Conservation (phyloP, 768 basidiomycete genomes). For the Boletus pseudo-olivaceus region DNA sequence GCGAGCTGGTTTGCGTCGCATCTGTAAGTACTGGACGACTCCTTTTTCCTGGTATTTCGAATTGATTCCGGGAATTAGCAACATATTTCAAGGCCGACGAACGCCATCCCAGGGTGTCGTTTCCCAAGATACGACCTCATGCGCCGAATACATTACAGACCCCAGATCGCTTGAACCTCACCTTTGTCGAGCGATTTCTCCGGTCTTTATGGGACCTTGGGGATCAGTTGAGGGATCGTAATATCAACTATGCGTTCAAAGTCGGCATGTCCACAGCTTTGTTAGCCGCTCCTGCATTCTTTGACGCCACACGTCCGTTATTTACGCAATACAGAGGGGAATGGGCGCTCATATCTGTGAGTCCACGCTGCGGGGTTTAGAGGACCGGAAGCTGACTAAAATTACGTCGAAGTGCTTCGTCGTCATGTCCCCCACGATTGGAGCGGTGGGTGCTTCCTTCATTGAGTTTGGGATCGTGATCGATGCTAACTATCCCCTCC, state of each 20-base stretch:
- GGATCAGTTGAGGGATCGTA: conserved; percentile 59
- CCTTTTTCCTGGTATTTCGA: conserved; percentile 1
- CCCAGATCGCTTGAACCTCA: conserved; percentile 58
- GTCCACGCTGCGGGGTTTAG: conserved; percentile 25
- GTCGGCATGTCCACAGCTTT: conserved; percentile 80
- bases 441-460: conserved; percentile 53
- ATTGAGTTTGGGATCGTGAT: background rate
- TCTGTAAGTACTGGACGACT: conserved; percentile 39
- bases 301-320: conserved; percentile 67
- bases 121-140: conserved; percentile 80
- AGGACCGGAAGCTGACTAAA: conserved; percentile 4
- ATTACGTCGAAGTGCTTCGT: conserved; percentile 61
- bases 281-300: conserved; percentile 85
- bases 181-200: conserved; percentile 57
- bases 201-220: conserved; percentile 74
- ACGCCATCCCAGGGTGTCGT: conserved; percentile 54
- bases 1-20: conserved; percentile 28
- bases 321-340: conserved; percentile 87
- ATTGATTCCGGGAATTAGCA: conserved; percentile 32
- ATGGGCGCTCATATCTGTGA: conserved; percentile 92
- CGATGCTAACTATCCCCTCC: conserved; percentile 8
- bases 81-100: conserved; percentile 49
- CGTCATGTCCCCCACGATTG: conserved; percentile 90
- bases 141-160: conserved; percentile 86
- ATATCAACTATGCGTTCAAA: conserved; percentile 86